Evolutionary conservation across 768 basidiomycete species (phyloP).

Genomic region (Trametopsis cervina): DNA sequence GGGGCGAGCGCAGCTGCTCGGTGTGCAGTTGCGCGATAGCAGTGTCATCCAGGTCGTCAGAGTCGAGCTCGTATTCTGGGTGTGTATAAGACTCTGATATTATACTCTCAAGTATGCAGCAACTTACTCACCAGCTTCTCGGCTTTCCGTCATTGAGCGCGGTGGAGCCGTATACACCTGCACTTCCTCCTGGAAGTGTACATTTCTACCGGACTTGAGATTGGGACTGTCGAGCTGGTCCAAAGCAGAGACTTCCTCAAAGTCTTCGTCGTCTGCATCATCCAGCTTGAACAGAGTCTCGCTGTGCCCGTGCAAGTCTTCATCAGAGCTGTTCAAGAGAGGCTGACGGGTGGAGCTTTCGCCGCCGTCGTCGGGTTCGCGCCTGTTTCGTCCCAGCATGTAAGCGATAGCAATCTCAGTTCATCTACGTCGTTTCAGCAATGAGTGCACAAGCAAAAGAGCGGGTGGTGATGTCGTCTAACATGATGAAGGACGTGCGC

Average conservation of each 20-base stretch:
- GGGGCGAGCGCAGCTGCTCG: slow-evolving; percentile 22
- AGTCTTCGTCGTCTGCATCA: slow-evolving; percentile 39
- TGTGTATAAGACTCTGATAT: slow-evolving; percentile 8
- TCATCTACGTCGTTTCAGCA: not conserved
- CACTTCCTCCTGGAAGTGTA: slow-evolving; percentile 64
- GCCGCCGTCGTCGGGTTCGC: slow-evolving; percentile 19
- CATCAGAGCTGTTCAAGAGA: slow-evolving; percentile 42
- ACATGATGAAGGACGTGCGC: too few relatives aligned
- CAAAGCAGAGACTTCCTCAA: slow-evolving; percentile 26
- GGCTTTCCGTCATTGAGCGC: slow-evolving; percentile 66
- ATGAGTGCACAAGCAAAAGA: not conserved
- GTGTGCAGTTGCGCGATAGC: slow-evolving; percentile 26
- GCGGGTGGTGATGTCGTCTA: too few relatives aligned
- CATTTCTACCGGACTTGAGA: slow-evolving; percentile 29
- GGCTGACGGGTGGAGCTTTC: slow-evolving; percentile 45
- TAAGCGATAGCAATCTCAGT: not conserved
- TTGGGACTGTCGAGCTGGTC: slow-evolving; percentile 12
- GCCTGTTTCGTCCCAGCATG: slow-evolving; percentile 21
- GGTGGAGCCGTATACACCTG: slow-evolving; percentile 63
- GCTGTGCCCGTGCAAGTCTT: slow-evolving; percentile 29
- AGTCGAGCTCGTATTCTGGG: slow-evolving; percentile 78
- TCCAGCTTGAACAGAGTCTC: slow-evolving; percentile 48
- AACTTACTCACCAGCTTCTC: slow-evolving; percentile 69
- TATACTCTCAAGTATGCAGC: not conserved
- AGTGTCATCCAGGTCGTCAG: slow-evolving; percentile 69